Evolutionary conservation across 2,329 filamentous ascomycete genomes (phyloP).

Genomic region (Diaporthe amygdali): DNA sequence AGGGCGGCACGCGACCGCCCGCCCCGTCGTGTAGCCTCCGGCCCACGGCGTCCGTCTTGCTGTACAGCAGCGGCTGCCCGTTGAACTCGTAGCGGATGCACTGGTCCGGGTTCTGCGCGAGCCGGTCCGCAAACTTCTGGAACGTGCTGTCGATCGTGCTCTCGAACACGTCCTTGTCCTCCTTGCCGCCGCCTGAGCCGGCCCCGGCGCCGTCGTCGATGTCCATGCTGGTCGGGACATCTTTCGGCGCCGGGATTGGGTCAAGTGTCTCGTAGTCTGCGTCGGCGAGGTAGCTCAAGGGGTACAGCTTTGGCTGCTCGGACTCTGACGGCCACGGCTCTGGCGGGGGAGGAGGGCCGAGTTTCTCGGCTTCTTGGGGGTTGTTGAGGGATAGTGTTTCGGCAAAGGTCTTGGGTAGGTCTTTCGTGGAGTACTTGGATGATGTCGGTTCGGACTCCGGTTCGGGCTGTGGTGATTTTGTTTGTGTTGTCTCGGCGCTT

Average conservation of each 20-base stretch:
- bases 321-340: conserved; percentile 78
- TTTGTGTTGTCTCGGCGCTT: conserved; percentile 35
- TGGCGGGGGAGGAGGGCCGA: conserved; percentile 46
- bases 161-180: conserved; percentile 77
- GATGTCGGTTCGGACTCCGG: not conserved
- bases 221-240: conserved; percentile 52
- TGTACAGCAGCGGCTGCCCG: conserved; percentile 79
- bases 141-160: conserved; percentile 77
- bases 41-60: conserved; percentile 76
- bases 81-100: conserved; percentile 81
- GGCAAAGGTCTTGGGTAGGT: conserved; percentile 69
- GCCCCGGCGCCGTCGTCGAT: conserved; percentile 44
- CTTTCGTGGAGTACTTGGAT: conserved; percentile 33
- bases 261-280: conserved; percentile 92
- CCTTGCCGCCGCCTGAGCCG: conserved; percentile 45
- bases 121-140: conserved; percentile 78
- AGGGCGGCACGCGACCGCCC: conserved; percentile 69
- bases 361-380: conserved; percentile 44
- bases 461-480: conserved; percentile 27
- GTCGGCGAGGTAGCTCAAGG: conserved; percentile 79
- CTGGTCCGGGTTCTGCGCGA: conserved; percentile 83
- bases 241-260: conserved; percentile 52
- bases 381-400: conserved; percentile 78
- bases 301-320: conserved; percentile 73
- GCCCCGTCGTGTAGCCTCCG: conserved; percentile 55